Evolutionary conservation across 2,329 filamentous ascomycete genomes (phyloP), one percentile per base, ranked within the genome.

Genomic region (Ceratocystis cacaofunesta): DNA sequence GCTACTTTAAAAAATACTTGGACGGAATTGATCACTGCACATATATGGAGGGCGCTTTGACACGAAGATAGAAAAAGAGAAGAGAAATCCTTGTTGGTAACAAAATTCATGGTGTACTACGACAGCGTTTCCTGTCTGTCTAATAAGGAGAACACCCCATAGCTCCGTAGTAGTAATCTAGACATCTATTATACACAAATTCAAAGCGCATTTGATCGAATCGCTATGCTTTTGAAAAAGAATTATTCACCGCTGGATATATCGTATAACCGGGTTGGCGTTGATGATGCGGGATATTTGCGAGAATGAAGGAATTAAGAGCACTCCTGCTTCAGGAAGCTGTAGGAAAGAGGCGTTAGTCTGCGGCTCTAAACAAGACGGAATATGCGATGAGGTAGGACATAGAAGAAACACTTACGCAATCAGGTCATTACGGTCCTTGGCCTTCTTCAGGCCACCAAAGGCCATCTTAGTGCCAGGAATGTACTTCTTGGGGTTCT

Each of bases 401-500:
- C 7, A 17, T 30, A 12, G 22, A n/a, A 30, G 52, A n/a, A 43
- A 43, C 69, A 84, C 88, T 74, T 88, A 92, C 88, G 90, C 91
- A 85, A 99, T 96, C 74, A 99, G 84, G 80, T 99, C 92, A 78
- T 97, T 96, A 78, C 94, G 86, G 83, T 97, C 94, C 89, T 97
- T 97, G 76, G 86, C 85, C 90, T 99, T 99, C 92, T 99, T 99
- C 76, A 99, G 85, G 78, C 94, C 94, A 81, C 94, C 94, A 77
- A 97, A 99, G 74, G 94, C 94, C 94, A 99, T 99, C 90, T 97
- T 99, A 82, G 94, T 99, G 73, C 94, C 94, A 72, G 94, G 94
- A 71, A 99, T 96, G 86, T 92, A 99, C 85, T 97, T 97, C 88
- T 99, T 99, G 81, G 94, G 94, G 88, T 97, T 97, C 86, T 99